Evolutionary conservation across 805 yeast species (phyloP), one percentile per base, ranked within the genome.

Genomic region (Nadsonia fulvescens): DNA sequence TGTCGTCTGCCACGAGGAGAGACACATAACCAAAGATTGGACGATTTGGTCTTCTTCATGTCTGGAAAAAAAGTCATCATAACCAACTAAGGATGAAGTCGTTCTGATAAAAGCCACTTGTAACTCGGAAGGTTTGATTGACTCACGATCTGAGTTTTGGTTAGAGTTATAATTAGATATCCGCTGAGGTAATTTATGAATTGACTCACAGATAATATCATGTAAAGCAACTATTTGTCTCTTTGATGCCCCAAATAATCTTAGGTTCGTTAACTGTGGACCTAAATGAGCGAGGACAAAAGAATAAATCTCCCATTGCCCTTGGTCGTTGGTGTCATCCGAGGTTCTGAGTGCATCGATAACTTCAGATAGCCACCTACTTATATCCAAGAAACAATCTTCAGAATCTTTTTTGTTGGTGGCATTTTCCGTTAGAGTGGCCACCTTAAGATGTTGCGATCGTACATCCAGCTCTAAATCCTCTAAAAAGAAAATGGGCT

Each of bases 1-100:
- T 0, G 91, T 69, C 33, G 66, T 66, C 33, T 79, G 81, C 78
- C 83, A 74, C 1, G 81, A 69, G 1, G 69, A 30, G 9, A 39
- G 30, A 12, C 77, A 77, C 24, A 58, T 51, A 6, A 71, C 54
- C 16, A 71, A 53, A 0, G 78, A 58, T 28, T 58, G 58, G 11
- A 75, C 57, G 13, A 75, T 53, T 28, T 57, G 63, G 41, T 74
- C 81, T 34, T 69, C 66, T 28, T 69, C 75, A n/a, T 44, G 47
- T 32, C 63, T 64, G 5, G 63, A 44, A 30, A 70, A 61, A 12
- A 51, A 50, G 35, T 66, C 67, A 32, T 70, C 31, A 21, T 39
- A 40, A 3, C 38, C 41, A 6, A 71, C 44, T 21, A 75, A 48
- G 1, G 75, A 58, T 0, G 82, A 68, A 29, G 76, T 47, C 5